These are phyloP conservation scores for Daldinia eschscholtzii DNA, from an alignment of 2,329 filamentous ascomycete genomes.

Conservation along the genomic window DNA sequence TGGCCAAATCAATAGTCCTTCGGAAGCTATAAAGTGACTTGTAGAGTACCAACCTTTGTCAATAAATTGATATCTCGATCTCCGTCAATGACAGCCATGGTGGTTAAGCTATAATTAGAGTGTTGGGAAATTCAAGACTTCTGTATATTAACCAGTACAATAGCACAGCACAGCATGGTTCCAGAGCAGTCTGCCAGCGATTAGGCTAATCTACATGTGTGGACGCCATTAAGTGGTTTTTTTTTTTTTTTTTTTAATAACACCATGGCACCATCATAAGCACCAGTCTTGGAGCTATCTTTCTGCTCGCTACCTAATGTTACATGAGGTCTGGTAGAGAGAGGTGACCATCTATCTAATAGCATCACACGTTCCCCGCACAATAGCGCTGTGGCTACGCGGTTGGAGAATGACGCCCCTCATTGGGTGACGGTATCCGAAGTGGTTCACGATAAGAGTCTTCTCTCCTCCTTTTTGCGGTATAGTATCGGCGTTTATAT, in stretches of 20 bases:
- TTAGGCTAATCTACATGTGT: constrained; percentile 26
- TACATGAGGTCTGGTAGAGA: constrained; percentile 33
- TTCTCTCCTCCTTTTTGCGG: constrained; percentile 36
- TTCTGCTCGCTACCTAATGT: no score
- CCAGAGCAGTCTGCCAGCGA: constrained; percentile 9
- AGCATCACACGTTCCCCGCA: constrained; percentile 18
- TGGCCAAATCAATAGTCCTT: not conserved
- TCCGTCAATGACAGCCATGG: no score
- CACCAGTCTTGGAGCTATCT: no score
- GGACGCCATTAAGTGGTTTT: no score
- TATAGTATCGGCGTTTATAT: constrained; percentile 20
- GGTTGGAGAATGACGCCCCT: constrained; percentile 16
- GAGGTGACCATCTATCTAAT: not conserved
- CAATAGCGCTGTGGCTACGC: constrained; percentile 14
- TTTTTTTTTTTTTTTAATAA: no score
- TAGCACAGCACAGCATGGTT: constrained; percentile 1
- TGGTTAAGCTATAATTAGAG: constrained; percentile 3
- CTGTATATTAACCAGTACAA: not conserved
- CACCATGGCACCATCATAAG: no score
- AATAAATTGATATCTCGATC: not conserved
- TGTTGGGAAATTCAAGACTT: not conserved
- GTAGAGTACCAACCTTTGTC: not conserved
- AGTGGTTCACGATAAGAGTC: constrained; percentile 25
- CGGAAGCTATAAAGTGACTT: not conserved
- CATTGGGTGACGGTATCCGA: not conserved